These are phyloP conservation scores for Wickerhamiella slavikovae DNA, from an alignment of 805 yeast species.

Conservation along the genomic window DNA sequence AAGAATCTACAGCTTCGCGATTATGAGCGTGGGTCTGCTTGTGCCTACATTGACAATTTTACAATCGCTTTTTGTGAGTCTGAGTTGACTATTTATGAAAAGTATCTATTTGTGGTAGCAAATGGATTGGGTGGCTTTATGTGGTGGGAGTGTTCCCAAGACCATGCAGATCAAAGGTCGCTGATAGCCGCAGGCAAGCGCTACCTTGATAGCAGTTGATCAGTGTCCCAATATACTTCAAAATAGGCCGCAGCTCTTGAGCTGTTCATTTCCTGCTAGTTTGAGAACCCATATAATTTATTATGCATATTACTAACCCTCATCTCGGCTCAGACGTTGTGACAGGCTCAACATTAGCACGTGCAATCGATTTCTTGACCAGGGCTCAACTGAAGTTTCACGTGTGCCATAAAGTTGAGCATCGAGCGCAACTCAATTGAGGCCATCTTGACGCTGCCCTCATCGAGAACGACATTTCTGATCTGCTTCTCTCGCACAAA, in stretches of 20 bases:
- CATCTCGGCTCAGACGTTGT: background rate
- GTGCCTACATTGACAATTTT: constrained; percentile 30
- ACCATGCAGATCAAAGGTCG: constrained; percentile 17
- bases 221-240: background rate
- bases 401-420: background rate
- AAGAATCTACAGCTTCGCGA: constrained; percentile 23
- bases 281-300: no score
- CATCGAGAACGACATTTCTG: background rate
- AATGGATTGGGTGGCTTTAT: constrained; percentile 58
- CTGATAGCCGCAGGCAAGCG: constrained; percentile 9
- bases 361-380: background rate
- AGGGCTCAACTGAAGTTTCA: background rate
- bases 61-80: constrained; percentile 53
- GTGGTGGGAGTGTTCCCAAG: constrained; percentile 93
- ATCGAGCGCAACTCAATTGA: background rate
- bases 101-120: constrained; percentile 35
- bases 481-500: background rate
- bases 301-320: background rate
- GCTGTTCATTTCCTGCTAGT: background rate
- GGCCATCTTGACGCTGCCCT: background rate
- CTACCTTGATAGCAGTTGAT: background rate
- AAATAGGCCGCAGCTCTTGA: background rate
- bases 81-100: constrained; percentile 27
- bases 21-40: constrained; percentile 23
- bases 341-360: background rate